These are phyloP conservation scores for Polygonum maritimum DNA, from an alignment of 148 eudicot species.

Conservation along the genomic window DNA sequence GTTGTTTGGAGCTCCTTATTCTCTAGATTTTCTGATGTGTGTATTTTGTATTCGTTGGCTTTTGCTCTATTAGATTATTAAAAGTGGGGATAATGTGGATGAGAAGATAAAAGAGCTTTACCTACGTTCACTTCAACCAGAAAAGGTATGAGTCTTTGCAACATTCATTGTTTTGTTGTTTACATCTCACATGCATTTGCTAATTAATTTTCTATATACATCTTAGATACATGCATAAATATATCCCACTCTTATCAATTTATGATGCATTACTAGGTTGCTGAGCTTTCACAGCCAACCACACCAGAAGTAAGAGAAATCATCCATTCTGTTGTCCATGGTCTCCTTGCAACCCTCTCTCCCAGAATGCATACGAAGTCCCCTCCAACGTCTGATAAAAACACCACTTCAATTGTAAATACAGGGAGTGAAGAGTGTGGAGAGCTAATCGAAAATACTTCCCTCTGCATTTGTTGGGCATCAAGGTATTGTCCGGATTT, in stretches of 20 bases:
- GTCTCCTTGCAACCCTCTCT: constrained; percentile 92
- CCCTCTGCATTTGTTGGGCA: too few relatives aligned
- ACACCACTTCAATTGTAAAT: constrained; percentile 46
- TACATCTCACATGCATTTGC: not conserved
- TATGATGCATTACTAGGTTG: constrained; percentile 46
- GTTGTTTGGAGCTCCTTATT: too few relatives aligned
- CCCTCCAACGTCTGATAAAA: constrained; percentile 49
- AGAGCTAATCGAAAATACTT: constrained; percentile 79
- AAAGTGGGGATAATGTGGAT: too few relatives aligned
- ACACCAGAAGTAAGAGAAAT: constrained; percentile 70
- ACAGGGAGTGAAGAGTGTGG: constrained; percentile 46
- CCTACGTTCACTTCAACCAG: constrained; percentile 83
- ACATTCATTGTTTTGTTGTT: not conserved
- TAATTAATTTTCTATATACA: not conserved
- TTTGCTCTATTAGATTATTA: too few relatives aligned
- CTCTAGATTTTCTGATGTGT: too few relatives aligned
- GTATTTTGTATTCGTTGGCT: too few relatives aligned
- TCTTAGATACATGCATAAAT: not conserved
- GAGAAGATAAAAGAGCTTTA: constrained; percentile 96
- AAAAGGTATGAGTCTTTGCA: constrained; percentile 42
- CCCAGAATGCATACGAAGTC: constrained; percentile 92
- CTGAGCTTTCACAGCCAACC: constrained; percentile 90
- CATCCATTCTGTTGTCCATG: constrained; percentile 80
- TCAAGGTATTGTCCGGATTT: constrained; percentile 30
- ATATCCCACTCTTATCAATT: not conserved